Base-by-base conservation (phyloP, 148 eudicot species). In the Rhododendron simsii region DNA sequence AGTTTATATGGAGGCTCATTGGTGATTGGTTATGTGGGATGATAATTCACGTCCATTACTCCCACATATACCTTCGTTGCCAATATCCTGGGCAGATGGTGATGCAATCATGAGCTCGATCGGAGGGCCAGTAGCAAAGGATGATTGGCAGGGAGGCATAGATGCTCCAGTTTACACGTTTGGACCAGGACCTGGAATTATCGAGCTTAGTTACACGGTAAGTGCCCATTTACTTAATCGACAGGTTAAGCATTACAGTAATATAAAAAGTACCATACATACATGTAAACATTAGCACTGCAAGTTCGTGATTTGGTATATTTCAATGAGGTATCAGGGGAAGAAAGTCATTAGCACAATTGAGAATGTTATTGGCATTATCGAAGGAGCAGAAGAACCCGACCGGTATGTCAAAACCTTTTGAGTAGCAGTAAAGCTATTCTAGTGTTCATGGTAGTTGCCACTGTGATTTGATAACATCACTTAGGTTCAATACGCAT, bases 361-460 rank as follows among this genome's bases (percentile, higher is more conserved):
- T 48, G 88, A 91, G 78, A 93, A 93, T 81, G 95, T 93, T 39
- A 90, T 93, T 85, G 93, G 92, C 37, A 74, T 93, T 51, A 90
- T 93, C 28, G 90, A 93, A 88, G 95, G 92, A 85, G 89, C 67
- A 57, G 90, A 89, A 82, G 93, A 93, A 87, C 93, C 95, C 57
- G 93, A 93, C 74, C 86, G 92, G 93, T 90, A 89, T 18, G 33
- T 33, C 47, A 18, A 33, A 77, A 47, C 2, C 4, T 50, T 65
- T 15, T n/a, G 3, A 55, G 11, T 7, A 30, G 20, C 28, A 45
- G 80, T 71, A 39, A 4, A 12, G 77, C 30, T 67, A 37, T 23
- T 83, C 33, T n/a, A 74, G 33, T 51, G 53, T 53, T 69, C 69
- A 33, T 55, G 59, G 59, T 13, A 47, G 82, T 55, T 26, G 44